A percentile compares a stretch with the other conserved stretches of the same genome.
Evolutionary conservation across 2,329 filamentous ascomycete genomes (phyloP).

Genomic region (Aspergillus unguis): DNA sequence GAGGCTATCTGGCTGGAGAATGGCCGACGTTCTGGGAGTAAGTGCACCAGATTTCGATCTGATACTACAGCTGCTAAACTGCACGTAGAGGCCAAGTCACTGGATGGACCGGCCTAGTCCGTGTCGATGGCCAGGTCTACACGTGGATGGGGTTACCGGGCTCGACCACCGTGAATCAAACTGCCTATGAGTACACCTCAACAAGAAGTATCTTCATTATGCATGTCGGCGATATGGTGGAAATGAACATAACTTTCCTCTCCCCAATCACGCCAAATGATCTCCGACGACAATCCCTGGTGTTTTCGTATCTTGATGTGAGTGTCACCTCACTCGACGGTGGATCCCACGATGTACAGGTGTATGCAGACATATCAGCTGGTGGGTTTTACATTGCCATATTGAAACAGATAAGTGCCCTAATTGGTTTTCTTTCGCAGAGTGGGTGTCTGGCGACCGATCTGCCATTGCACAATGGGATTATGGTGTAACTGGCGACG

Average conservation of each 20-base stretch:
- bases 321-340: conserved; percentile 63
- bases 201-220: conserved; percentile 69
- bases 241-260: conserved; percentile 66
- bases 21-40: conserved; percentile 70
- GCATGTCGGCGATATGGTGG: conserved; percentile 58
- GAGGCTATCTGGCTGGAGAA: conserved; percentile 64
- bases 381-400: conserved; percentile 45
- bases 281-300: conserved; percentile 63
- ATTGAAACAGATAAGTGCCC: not conserved
- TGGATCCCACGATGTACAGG: conserved; percentile 59
- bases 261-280: conserved; percentile 68
- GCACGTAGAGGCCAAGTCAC: conserved; percentile 51
- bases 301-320: conserved; percentile 68
- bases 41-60: conserved; percentile 28
- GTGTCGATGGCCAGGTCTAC: conserved; percentile 62
- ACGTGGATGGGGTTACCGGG: conserved; percentile 65
- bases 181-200: conserved; percentile 65
- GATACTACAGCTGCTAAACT: not conserved
- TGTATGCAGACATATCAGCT: conserved; percentile 71
- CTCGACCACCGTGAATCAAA: conserved; percentile 53
- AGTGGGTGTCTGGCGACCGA: conserved; percentile 67
- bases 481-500: conserved; percentile 48
- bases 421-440: conserved; percentile 40
- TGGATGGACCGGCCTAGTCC: conserved; percentile 67
- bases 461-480: conserved; percentile 60